Evolutionary conservation across 257 asterid genomes (phyloP), one percentile per base, ranked within the genome.

Genomic region (Jacaranda mimosifolia): DNA sequence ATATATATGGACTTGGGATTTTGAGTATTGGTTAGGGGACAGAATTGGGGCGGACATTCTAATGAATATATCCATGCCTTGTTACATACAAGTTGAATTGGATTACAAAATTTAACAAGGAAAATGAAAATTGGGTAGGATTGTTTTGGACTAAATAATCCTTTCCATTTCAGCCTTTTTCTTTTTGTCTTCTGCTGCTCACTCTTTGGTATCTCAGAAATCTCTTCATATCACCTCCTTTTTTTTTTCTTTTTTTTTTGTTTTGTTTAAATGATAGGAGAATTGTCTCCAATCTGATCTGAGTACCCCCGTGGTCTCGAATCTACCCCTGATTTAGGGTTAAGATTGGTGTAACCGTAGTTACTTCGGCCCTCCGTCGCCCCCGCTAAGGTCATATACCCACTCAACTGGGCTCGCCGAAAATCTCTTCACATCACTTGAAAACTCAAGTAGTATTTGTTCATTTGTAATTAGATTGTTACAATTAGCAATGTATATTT

Each of bases 1-100:
- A 60, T 52, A 10, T 43, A 9, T 72, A 35, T 56, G 51, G 42
- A 15, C 19, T 21, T 40, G 32, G 13, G 14, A 13, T 59, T 70
- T 39, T 74, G 66, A 38, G 13, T 58, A 66, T 71, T 69, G 68
- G 7, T 64, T 10, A 63, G 19, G 65, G 65, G 79, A 80, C 85
- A 65, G 18, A 57, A 74, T 14, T 79, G 58, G 69, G 89, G 88
- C 93, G 91, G 91, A 86, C 62, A 52, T 73, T 68, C 66, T 78
- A 67, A 85, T 68, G 85, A 75, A 42, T 46, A 9, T 52, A 3
- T 43, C 46, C 52, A 66, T 39, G 15, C 3, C 12, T 63, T 26
- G 58, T 36, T 36, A 63, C 68, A 63, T 13, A 35, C 52, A 39
- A 38, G 70, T 64, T 32, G 69, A 49, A n/a, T n/a, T 45, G 19